phyloP scores from a whole-genome alignment of 2,329 filamentous ascomycete species.

The Hyphodiscus sp. region DNA sequence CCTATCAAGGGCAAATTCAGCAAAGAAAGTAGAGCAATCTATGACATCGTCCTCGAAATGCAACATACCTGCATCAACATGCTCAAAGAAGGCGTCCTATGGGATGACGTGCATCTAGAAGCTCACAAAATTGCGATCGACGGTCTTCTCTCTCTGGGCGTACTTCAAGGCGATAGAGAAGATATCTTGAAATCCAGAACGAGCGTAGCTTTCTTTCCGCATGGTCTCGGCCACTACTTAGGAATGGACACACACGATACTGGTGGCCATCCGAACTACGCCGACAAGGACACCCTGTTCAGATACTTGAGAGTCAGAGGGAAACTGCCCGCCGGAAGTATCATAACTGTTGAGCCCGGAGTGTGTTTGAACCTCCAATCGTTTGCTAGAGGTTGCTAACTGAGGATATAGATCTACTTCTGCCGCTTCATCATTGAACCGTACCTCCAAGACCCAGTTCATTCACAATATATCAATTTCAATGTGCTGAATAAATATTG shows the following conservation, averaged over 20 bases:
- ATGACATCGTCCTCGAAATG: slow-evolving; percentile 81
- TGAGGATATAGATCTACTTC: slow-evolving; percentile 64
- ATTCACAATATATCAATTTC: slow-evolving; percentile 70
- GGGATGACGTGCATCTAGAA: slow-evolving; percentile 74
- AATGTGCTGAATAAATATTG: slow-evolving; percentile 72
- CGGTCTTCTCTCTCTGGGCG: slow-evolving; percentile 68
- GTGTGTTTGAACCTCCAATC: slow-evolving; percentile 40
- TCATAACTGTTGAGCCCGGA: slow-evolving; percentile 93
- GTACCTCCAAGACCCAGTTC: slow-evolving; percentile 64
- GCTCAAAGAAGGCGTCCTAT: slow-evolving; percentile 67
- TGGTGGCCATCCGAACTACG: slow-evolving; percentile 70
- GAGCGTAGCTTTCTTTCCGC: slow-evolving; percentile 87
- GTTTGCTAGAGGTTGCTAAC: background rate
- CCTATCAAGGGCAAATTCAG: slow-evolving; percentile 70
- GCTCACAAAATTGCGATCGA: slow-evolving; percentile 79
- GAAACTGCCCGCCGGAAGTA: slow-evolving; percentile 66
- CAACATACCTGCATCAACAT: slow-evolving; percentile 69
- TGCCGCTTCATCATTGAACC: slow-evolving; percentile 83
- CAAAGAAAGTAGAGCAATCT: slow-evolving; percentile 65
- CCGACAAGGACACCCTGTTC: slow-evolving; percentile 78
- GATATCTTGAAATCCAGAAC: slow-evolving; percentile 73
- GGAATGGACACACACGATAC: slow-evolving; percentile 92
- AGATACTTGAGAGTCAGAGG: slow-evolving; percentile 77
- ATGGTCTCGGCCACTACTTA: slow-evolving; percentile 84
- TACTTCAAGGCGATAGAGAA: slow-evolving; percentile 60